phyloP scores from a whole-genome alignment of 768 basidiomycete genomes.

The Omphalotus guepiniiformis region DNA sequence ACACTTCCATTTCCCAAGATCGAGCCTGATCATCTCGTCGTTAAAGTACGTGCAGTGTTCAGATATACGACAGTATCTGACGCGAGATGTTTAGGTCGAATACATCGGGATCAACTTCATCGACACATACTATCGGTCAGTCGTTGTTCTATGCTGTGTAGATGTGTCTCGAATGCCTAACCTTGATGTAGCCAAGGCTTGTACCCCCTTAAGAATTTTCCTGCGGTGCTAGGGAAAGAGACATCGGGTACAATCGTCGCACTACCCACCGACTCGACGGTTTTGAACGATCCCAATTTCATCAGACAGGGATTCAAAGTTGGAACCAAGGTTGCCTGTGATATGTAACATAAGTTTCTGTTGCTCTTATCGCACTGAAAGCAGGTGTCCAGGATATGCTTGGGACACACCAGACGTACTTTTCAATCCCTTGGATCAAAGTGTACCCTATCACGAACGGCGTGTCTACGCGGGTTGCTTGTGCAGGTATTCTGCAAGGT shows the following conservation, averaged over 20 bases:
- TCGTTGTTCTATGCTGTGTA: background rate
- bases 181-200: constrained; percentile 50
- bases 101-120: constrained; percentile 34
- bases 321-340: constrained; percentile 68
- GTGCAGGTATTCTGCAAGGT: constrained; percentile 68
- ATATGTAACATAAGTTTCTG: constrained; percentile 34
- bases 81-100: constrained; percentile 43
- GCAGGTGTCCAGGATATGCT: constrained; percentile 32
- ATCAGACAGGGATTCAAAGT: constrained; percentile 60
- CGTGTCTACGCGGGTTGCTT: constrained; percentile 58
- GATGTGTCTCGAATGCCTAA: background rate
- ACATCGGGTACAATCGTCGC: constrained; percentile 70
- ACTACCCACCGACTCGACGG: constrained; percentile 62
- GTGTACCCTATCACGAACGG: constrained; percentile 60
- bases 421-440: constrained; percentile 59
- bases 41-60: constrained; percentile 31
- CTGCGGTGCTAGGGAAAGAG: constrained; percentile 77
- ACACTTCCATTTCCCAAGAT: constrained; percentile 64
- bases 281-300: constrained; percentile 58
- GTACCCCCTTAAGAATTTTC: constrained; percentile 55
- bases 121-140: constrained; percentile 59
- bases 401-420: constrained; percentile 67
- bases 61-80: background rate
- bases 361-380: background rate
- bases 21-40: constrained; percentile 53